Conservation (phyloP, 768 basidiomycete genomes). For the Fibroporia radiculosa region DNA sequence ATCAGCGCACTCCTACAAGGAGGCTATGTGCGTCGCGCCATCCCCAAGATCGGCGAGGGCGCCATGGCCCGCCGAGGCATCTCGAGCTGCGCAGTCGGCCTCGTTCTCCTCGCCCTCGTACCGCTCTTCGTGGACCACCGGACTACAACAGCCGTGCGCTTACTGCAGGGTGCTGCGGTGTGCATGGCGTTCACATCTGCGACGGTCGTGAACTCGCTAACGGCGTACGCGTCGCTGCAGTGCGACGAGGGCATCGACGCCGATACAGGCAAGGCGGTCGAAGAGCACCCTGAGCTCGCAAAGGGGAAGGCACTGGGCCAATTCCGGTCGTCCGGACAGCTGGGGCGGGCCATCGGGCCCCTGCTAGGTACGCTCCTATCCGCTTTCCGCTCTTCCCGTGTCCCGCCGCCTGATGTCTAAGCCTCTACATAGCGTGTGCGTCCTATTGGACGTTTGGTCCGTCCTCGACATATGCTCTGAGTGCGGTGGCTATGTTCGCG, state of each 20-base stretch:
- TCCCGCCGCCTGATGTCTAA: conserved; percentile 6
- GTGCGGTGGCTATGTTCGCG: conserved; percentile 57
- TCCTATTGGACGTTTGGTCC: conserved; percentile 88
- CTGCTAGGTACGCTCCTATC: conserved; percentile 60
- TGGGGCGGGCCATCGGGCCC: conserved; percentile 90
- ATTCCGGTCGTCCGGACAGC: conserved; percentile 90
- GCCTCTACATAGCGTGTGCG: conserved; percentile 54
- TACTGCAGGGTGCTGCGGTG: conserved; percentile 64
- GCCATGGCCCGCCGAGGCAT: conserved; percentile 81
- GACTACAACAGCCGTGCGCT: conserved; percentile 37
- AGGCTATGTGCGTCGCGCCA: conserved; percentile 83
- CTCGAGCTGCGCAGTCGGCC: conserved; percentile 58
- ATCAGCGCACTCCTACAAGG: conserved; percentile 88
- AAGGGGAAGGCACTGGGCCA: conserved; percentile 80
- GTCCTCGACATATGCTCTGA: conserved; percentile 59
- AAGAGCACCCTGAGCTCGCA: conserved; percentile 59
- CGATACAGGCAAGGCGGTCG: conserved; percentile 45
- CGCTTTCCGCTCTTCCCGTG: conserved; percentile 2
- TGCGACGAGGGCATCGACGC: conserved; percentile 68
- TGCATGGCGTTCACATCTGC: conserved; percentile 92
- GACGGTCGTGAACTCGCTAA: conserved; percentile 91
- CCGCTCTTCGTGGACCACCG: conserved; percentile 44
- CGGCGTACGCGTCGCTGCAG: conserved; percentile 84
- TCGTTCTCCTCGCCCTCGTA: conserved; percentile 64
- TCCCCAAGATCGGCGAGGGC: conserved; percentile 69